Evolutionary conservation across 2,329 filamentous ascomycete genomes (phyloP), one percentile per base, ranked within the genome.

Genomic region (Ramularia collo-cygni): DNA sequence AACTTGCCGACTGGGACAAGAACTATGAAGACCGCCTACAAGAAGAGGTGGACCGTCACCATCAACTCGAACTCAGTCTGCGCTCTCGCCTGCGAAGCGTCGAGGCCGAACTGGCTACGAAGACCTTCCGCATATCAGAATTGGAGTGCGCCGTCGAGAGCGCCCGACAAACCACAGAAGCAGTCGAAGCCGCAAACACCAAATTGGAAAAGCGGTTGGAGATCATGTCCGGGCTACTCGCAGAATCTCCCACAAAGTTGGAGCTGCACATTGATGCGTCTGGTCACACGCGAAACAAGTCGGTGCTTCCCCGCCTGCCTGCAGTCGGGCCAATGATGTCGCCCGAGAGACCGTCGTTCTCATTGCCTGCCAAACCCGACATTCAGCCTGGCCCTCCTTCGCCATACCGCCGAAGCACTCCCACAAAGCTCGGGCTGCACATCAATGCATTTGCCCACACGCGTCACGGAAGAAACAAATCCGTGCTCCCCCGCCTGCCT

Each of bases 131-230:
- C 21, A 48, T 61, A 13, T 48, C 51, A 36, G 63, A 65, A 30
- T 38, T 65, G 28, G 58, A 64, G 43, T 44, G 41, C 24, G 53
- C 60, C 37, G 28, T 63, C 7, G 58, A 59, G 15, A 38, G 43
- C n/a, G 53, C 54, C 9, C 21, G 10, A 6, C 6, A 6, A 6
- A 10, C 21, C 21, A 52, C 43, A 10, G 50, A 58, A 35, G 56
- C 55, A 8, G 55, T 55, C 5, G 60, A 65, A 39, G 47, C 46
- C 3, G 58, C 60, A 1, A 66, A 66, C 35, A 48, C 59, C 5
- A 54, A 62, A 35, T 50, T 66, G 27, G 62, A 66, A 44, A 59
- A 56, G 38, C 47, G 63, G 17, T 48, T 66, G 24, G 63, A 65
- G 37, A 53, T 62, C 17, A 53, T 66, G 46, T 61, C 61, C 10